Base-by-base conservation (phyloP, 78 protist species). In the Pigoraptor vietnamica region DNA sequence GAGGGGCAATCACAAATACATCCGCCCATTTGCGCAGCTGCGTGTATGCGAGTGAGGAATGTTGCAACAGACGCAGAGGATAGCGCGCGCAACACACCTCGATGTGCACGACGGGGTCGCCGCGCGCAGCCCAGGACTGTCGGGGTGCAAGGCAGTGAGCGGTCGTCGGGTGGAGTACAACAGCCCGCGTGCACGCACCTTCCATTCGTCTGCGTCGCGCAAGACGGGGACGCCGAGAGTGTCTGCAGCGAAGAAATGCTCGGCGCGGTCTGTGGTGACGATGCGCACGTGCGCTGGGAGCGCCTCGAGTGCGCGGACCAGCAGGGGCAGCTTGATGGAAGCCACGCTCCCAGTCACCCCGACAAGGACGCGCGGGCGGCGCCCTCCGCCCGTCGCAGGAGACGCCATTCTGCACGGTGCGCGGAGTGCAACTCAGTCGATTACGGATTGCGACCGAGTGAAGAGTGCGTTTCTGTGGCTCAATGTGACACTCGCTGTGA, bases 1-100 rank as follows among this genome's bases (percentile, higher is more conserved):
- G 94, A 38, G 99, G 99, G 0, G 99, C 97, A 37, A 98, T 94
- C 37, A 98, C 87, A 25, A 97, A 29, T 24, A 94, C 25, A 39
- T 97, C 96, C 32, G 98, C 98, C 98, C 99, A 97, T 1, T 90
- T 67, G 34, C 97, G 88, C 34, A 97, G 84, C 96, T 96, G 90
- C 35, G 23, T 84, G 32, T 0, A 1, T 0, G 24, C 0, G 81
- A 0, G 84, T 0, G 2, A 0, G 36, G 29, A 81, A 81, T 81
- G 84, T 32, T 81, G 84, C 84, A 81, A 32, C 84, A 83, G 21
- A 33, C 29, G 29, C 37, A 32, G 29, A 14, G 14, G 29, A 83
- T 83, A n/a, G n/a, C n/a, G n/a, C n/a, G n/a, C n/a, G n/a, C 1
- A 10, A 48, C 86, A 2, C 23, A 89, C 40, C 19, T 21, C 95